These are phyloP conservation scores for Nannizzia gypsea DNA, from an alignment of 2,329 filamentous ascomycete genomes.

Conservation along the genomic window DNA sequence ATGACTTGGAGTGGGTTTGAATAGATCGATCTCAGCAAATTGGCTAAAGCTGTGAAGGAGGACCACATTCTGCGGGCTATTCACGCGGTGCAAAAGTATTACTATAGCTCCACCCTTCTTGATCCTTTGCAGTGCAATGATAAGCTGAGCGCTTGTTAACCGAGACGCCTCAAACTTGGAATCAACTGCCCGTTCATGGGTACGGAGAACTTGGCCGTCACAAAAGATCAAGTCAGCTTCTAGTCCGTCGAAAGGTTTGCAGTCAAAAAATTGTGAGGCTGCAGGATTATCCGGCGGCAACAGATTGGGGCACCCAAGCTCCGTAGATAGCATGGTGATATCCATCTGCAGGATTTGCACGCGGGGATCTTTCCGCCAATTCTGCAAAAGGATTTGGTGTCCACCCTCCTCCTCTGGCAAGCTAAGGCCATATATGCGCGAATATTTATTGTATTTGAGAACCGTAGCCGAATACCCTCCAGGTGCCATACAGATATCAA, in stretches of 20 bases:
- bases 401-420: slow-evolving; percentile 34
- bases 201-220: slow-evolving; percentile 38
- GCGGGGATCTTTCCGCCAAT: slow-evolving; percentile 5
- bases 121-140: slow-evolving; percentile 36
- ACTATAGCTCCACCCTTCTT: slow-evolving; percentile 40
- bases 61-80: slow-evolving; percentile 29
- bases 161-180: slow-evolving; percentile 28
- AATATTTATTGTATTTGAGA: slow-evolving; percentile 26
- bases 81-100: slow-evolving; percentile 40
- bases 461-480: slow-evolving; percentile 39
- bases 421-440: slow-evolving; percentile 31
- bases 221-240: slow-evolving; percentile 38
- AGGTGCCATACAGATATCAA: slow-evolving; percentile 48
- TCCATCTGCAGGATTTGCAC: slow-evolving; percentile 28
- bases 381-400: slow-evolving; percentile 26
- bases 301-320: slow-evolving; percentile 3
- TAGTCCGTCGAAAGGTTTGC: slow-evolving; percentile 17
- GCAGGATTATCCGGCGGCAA: slow-evolving; percentile 17
- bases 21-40: slow-evolving; percentile 35
- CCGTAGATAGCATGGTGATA: slow-evolving; percentile 37
- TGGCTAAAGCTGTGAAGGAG: slow-evolving; percentile 31
- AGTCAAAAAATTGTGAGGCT: slow-evolving; percentile 17
- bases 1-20: slow-evolving; percentile 36
- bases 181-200: slow-evolving; percentile 25
- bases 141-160: slow-evolving; percentile 31